These are phyloP conservation scores for Hericium alpestre DNA, from an alignment of 768 basidiomycete species.

Conservation along the genomic window DNA sequence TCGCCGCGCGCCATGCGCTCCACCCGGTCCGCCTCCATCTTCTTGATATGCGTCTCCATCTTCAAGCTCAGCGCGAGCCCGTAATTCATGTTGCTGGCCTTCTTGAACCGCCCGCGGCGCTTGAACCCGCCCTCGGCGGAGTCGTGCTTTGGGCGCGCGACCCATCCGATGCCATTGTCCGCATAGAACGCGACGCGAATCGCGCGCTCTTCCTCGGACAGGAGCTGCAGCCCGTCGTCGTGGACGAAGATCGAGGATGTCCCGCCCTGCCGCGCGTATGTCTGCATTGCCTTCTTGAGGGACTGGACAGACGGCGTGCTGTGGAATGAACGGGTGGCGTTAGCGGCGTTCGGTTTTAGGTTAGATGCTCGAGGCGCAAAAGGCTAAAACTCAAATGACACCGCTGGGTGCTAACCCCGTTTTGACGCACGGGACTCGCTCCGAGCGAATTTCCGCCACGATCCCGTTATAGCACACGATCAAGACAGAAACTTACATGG, in stretches of 20 bases:
- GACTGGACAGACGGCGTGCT: constrained; percentile 70
- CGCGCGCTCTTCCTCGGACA: constrained; percentile 50
- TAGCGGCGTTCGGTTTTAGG: not conserved
- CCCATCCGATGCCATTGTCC: constrained; percentile 72
- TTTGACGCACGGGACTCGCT: not conserved
- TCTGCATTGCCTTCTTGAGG: constrained; percentile 78
- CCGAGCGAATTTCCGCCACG: too few species aligned
- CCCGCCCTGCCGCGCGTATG: constrained; percentile 86
- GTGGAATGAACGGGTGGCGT: constrained; percentile 5
- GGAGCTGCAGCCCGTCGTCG: constrained; percentile 72
- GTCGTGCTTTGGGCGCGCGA: constrained; percentile 69
- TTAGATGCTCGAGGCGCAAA: not conserved
- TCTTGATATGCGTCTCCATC: constrained; percentile 38
- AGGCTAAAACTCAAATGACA: not conserved
- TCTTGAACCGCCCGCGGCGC: constrained; percentile 86
- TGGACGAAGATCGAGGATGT: constrained; percentile 71
- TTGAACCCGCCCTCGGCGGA: constrained; percentile 54
- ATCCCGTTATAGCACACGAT: too few species aligned
- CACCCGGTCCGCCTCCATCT: constrained; percentile 33
- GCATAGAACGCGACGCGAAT: constrained; percentile 66
- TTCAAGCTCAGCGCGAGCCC: constrained; percentile 59
- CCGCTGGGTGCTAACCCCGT: not conserved
- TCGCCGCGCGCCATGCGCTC: constrained; percentile 23
- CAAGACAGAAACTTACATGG: constrained; percentile 46
- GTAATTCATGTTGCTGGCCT: constrained; percentile 89